Conservation (phyloP, 1,284 basidiomycete genomes). For the Trametes polyzona region DNA sequence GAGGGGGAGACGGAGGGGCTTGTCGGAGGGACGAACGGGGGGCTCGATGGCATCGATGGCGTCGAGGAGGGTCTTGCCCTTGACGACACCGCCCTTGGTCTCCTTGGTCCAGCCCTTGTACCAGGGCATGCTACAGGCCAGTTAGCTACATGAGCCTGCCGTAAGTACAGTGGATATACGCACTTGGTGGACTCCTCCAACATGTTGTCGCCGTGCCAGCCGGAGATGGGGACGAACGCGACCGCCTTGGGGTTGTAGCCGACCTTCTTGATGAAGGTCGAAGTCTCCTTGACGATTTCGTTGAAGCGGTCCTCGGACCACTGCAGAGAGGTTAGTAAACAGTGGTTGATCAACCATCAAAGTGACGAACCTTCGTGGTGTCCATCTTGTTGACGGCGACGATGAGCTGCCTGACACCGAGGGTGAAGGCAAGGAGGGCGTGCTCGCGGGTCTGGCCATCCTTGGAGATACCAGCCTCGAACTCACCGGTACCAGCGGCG, state of each 20-base stretch:
- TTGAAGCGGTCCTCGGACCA: slow-evolving; percentile 99
- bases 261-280: slow-evolving; percentile 99
- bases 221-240: slow-evolving; percentile 99
- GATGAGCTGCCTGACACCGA: slow-evolving; percentile 99
- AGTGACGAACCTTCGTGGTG: slow-evolving; percentile 80
- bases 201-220: slow-evolving; percentile 99
- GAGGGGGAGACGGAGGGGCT: slow-evolving; percentile 99
- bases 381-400: slow-evolving; percentile 99
- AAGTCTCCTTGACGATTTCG: slow-evolving; percentile 99
- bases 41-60: slow-evolving; percentile 99
- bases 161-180: slow-evolving; percentile 34
- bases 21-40: slow-evolving; percentile 95
- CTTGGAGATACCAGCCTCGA: slow-evolving; percentile 99
- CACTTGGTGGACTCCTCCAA: slow-evolving; percentile 95
- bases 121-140: slow-evolving; percentile 86
- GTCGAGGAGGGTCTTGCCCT: slow-evolving; percentile 99
- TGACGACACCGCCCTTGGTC: slow-evolving; percentile 89
- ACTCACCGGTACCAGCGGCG: slow-evolving; percentile 98
- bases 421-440: slow-evolving; percentile 99
- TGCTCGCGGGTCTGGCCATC: slow-evolving; percentile 99
- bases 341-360: neutral
- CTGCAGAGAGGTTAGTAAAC: slow-evolving; percentile 46
- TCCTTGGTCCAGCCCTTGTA: slow-evolving; percentile 99
- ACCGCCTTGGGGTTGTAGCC: slow-evolving; percentile 99
- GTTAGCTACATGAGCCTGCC: slow-evolving; percentile 23